These are phyloP conservation scores for Volvariella volvacea DNA, from an alignment of 1,284 basidiomycete species.

Conservation along the genomic window DNA sequence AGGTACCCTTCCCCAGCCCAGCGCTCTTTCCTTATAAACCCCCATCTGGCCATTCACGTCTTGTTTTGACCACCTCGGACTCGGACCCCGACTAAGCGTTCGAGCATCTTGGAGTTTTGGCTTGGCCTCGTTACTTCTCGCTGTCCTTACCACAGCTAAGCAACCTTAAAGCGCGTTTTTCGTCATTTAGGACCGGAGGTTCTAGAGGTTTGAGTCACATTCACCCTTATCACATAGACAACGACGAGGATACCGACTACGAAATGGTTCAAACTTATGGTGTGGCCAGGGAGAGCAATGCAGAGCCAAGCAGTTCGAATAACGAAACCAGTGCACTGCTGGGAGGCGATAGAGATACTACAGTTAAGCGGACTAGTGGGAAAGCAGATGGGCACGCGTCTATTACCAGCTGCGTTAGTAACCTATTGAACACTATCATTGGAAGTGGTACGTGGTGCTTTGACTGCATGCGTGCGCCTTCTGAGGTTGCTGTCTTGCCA, in stretches of 20 bases:
- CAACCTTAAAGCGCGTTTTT: background rate
- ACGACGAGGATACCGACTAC: constrained; percentile 25
- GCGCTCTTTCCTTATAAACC: too few relatives aligned
- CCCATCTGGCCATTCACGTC: too few relatives aligned
- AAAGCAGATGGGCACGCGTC: constrained; percentile 59
- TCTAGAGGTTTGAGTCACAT: constrained; percentile 4
- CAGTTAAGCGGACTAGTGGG: constrained; percentile 16
- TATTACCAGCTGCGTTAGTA: constrained; percentile 63
- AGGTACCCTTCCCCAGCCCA: background rate
- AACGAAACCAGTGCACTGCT: constrained; percentile 50
- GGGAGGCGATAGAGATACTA: constrained; percentile 32
- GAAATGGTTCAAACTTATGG: constrained; percentile 67
- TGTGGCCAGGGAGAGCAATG: constrained; percentile 27
- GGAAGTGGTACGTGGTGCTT: constrained; percentile 64
- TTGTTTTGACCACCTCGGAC: too few relatives aligned
- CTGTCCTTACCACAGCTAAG: background rate
- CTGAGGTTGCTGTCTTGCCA: constrained; percentile 19
- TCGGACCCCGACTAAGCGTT: too few relatives aligned
- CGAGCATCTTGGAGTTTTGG: background rate
- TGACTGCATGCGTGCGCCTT: constrained; percentile 2
- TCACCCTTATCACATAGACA: constrained; percentile 7
- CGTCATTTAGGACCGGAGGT: background rate
- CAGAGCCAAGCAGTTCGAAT: constrained; percentile 17
- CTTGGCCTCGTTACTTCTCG: background rate
- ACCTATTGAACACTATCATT: constrained; percentile 83